phyloP scores from a whole-genome alignment of 495 filamentous ascomycete species.

The Delitschia confertaspora region DNA sequence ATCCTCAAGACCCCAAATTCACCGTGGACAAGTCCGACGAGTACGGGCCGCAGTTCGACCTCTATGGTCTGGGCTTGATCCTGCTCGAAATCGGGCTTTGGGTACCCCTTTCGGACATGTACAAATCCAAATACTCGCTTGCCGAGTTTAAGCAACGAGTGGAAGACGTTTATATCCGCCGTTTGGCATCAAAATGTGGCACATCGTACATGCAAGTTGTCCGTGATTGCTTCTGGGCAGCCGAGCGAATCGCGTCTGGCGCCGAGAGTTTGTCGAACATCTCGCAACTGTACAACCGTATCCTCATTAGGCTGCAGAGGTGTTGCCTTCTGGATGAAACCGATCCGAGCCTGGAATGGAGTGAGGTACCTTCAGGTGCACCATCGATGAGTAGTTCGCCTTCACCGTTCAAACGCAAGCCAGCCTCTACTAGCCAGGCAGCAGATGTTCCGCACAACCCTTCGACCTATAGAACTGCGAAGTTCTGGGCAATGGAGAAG shows the following conservation, averaged over 20 bases:
- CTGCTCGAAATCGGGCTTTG: conserved; percentile 83
- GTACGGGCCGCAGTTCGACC: conserved; percentile 54
- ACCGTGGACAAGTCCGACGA: conserved; percentile 13
- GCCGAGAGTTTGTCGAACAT: conserved; percentile 15
- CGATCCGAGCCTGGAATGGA: conserved; percentile 22
- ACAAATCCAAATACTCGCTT: conserved; percentile 57
- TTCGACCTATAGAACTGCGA: conserved; percentile 17
- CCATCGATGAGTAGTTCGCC: conserved; percentile 4
- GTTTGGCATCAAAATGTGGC: conserved; percentile 41
- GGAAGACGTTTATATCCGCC: conserved; percentile 52
- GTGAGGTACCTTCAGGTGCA: conserved; percentile 3
- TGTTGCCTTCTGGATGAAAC: conserved; percentile 36
- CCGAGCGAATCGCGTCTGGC: conserved; percentile 42
- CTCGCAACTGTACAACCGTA: conserved; percentile 26
- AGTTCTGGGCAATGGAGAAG: conserved; percentile 17
- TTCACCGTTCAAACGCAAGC: conserved; percentile 15
- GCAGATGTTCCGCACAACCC: conserved; percentile 15
- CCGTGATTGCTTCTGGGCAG: conserved; percentile 66
- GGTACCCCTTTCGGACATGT: conserved; percentile 62
- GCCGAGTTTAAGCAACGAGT: conserved; percentile 55
- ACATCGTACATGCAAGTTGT: conserved; percentile 69
- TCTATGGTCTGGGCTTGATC: conserved; percentile 77
- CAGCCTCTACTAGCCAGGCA: conserved; percentile 28
- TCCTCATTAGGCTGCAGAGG: conserved; percentile 27
- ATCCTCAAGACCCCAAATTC: conserved; percentile 47